These are phyloP conservation scores for Volutella citrinella DNA, from an alignment of 2,329 filamentous ascomycete species.

Conservation along the genomic window DNA sequence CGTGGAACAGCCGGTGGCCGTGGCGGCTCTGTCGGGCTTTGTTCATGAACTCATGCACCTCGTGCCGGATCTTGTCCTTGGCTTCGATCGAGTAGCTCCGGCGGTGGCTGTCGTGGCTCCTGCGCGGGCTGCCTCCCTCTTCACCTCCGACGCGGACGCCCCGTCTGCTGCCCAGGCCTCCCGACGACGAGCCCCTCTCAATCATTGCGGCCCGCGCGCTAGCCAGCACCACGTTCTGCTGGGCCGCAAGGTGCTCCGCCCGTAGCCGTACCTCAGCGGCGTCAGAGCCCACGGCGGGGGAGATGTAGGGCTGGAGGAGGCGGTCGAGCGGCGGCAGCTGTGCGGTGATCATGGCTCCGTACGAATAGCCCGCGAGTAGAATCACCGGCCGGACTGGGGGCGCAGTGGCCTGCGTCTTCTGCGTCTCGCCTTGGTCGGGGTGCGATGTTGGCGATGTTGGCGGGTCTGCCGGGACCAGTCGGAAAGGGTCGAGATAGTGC, in stretches of 20 bases:
- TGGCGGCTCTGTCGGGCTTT: constrained; percentile 31
- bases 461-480: constrained; percentile 9
- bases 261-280: constrained; percentile 68
- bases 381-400: constrained; percentile 32
- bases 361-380: constrained; percentile 81
- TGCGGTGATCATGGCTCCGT: constrained; percentile 79
- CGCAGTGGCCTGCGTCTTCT: constrained; percentile 1
- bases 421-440: constrained; percentile 3
- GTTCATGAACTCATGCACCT: constrained; percentile 46
- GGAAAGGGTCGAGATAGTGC: constrained; percentile 50
- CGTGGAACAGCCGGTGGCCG: constrained; percentile 13
- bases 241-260: constrained; percentile 64
- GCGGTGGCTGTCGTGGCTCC: constrained; percentile 34
- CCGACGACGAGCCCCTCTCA: constrained; percentile 22
- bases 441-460: constrained; percentile 6
- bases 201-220: constrained; percentile 32
- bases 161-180: constrained; percentile 27
- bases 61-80: constrained; percentile 46
- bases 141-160: constrained; percentile 50
- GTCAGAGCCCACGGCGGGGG: constrained; percentile 51
- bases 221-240: constrained; percentile 51
- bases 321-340: constrained; percentile 62
- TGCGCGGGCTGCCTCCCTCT: constrained; percentile 39
- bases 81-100: constrained; percentile 40
- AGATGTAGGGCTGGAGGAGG: constrained; percentile 59